Evolutionary conservation across 257 asterid species (phyloP).

Genomic region (Handroanthus guayacan): DNA sequence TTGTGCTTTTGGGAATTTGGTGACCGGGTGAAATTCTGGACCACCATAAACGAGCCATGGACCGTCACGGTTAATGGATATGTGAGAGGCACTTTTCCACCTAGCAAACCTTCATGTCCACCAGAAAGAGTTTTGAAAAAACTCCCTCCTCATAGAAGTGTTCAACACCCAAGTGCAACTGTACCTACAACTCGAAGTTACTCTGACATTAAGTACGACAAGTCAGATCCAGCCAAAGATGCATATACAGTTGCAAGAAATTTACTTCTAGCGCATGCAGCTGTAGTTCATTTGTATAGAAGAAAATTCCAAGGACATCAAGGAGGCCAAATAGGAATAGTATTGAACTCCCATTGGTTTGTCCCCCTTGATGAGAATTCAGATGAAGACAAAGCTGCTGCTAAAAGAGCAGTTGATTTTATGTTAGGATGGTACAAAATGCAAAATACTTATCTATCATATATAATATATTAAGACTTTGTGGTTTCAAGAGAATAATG

Average conservation of each 20-base stretch:
- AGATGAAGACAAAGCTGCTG: background rate
- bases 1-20: slow-evolving; percentile 48
- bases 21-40: slow-evolving; percentile 41
- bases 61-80: slow-evolving; percentile 16
- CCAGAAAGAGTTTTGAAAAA: background rate
- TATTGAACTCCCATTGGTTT: background rate
- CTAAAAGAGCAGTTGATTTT: slow-evolving; percentile 4
- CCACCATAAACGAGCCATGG: slow-evolving; percentile 44
- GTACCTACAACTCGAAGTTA: background rate
- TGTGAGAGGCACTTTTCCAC: slow-evolving; percentile 8
- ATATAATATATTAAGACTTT: too few relatives aligned
- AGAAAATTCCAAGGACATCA: background rate
- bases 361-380: background rate
- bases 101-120: background rate
- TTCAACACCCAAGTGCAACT: background rate
- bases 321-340: slow-evolving; percentile 18
- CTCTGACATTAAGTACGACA: background rate
- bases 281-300: slow-evolving; percentile 21
- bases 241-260: slow-evolving; percentile 28
- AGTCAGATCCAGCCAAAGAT: background rate
- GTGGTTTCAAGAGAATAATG: too few relatives aligned
- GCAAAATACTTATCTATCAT: too few relatives aligned
- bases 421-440: slow-evolving; percentile 17
- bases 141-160: background rate
- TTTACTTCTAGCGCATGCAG: too few relatives aligned